These are phyloP conservation scores for Coemansia sp. DNA, from an alignment of 192 early-diverging fungal genomes.

Conservation along the genomic window DNA sequence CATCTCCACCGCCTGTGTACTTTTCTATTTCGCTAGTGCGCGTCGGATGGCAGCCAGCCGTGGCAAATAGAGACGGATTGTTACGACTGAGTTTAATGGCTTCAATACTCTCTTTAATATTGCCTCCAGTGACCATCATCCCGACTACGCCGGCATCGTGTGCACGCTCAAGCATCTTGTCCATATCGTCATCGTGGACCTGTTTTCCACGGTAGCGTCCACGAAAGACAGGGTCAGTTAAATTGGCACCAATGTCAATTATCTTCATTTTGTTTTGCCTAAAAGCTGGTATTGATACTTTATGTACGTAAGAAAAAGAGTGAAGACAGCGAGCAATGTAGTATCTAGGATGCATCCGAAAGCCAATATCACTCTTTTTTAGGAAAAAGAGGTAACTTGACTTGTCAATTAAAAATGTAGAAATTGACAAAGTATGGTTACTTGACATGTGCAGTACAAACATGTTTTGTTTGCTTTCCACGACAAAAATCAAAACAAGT, in stretches of 20 bases:
- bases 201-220: constrained; percentile 78
- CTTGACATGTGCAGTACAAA: too few species aligned
- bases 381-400: too few species aligned
- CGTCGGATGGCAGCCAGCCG: constrained; percentile 86
- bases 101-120: constrained; percentile 56
- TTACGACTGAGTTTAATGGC: constrained; percentile 60
- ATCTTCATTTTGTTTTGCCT: constrained; percentile 22
- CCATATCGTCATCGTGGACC: constrained; percentile 70
- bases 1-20: constrained; percentile 57
- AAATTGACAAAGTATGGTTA: too few species aligned
- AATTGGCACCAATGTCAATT: constrained; percentile 85
- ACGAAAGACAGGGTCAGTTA: constrained; percentile 84
- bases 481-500: too few species aligned
- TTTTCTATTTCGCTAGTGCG: constrained; percentile 69
- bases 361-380: too few species aligned
- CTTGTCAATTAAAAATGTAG: too few species aligned
- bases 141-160: constrained; percentile 61
- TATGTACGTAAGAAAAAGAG: not conserved
- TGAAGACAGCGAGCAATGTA: not conserved
- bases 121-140: constrained; percentile 84
- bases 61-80: constrained; percentile 61
- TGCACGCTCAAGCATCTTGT: constrained; percentile 63
- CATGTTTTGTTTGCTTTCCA: too few species aligned
- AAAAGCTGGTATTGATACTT: not conserved
- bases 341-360: too few species aligned